A percentile compares a stretch with the other conserved stretches of the same genome.
Conservation (phyloP, 305 asterid species). For the Monarda citriodora region DNA sequence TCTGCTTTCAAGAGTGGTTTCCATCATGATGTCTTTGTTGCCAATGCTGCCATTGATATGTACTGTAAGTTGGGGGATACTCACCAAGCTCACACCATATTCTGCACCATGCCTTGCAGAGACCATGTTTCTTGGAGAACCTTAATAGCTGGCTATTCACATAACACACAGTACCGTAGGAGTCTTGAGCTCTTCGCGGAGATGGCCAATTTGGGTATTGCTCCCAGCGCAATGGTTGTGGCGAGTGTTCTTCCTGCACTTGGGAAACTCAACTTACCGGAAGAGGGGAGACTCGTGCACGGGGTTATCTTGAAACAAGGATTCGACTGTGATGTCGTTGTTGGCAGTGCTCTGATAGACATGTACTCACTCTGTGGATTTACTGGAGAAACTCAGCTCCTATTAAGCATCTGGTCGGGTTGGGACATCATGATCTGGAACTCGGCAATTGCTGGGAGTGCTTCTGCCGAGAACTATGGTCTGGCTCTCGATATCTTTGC, state of each 20-base stretch:
- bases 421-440: conserved; percentile 37
- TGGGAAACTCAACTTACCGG: conserved; percentile 27
- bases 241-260: conserved; percentile 34
- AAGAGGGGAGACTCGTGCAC: conserved; percentile 34
- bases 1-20: conserved; percentile 34
- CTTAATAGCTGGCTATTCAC: conserved; percentile 39
- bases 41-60: conserved; percentile 39
- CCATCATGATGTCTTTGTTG: conserved; percentile 29
- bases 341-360: conserved; percentile 28
- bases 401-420: conserved; percentile 25
- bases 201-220: conserved; percentile 25
- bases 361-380: conserved; percentile 36
- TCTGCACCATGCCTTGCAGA: conserved; percentile 27
- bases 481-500: conserved; percentile 23
- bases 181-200: conserved; percentile 30
- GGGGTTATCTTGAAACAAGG: conserved; percentile 33
- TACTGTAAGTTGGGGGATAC: conserved; percentile 39
- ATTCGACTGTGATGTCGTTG: conserved; percentile 31
- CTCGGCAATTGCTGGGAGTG: conserved; percentile 30
- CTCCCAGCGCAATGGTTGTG: conserved; percentile 19
- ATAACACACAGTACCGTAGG: conserved; percentile 19
- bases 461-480: conserved; percentile 17
- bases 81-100: conserved; percentile 20
- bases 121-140: conserved; percentile 38
- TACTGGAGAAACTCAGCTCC: conserved; percentile 13